These are phyloP conservation scores for Leishmania major DNA, from an alignment of 208 protist species.

Conservation along the genomic window DNA sequence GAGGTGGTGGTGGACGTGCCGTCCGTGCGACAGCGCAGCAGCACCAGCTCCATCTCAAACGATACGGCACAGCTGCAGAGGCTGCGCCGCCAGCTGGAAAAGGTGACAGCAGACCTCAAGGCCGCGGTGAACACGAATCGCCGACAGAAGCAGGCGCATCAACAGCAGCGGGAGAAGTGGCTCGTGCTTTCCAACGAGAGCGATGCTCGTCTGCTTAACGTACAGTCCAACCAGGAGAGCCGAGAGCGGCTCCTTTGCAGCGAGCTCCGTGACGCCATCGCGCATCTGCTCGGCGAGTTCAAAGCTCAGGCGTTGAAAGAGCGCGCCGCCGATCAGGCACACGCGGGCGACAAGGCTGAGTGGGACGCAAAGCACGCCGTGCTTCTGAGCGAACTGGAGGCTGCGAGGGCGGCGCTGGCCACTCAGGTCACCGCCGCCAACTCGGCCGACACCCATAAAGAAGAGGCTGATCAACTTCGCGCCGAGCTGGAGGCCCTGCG, in stretches of 20 bases:
- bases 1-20: constrained; percentile 38
- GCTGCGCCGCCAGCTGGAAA: constrained; percentile 27
- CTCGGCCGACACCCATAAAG: not conserved
- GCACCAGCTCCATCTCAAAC: not conserved
- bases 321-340: not conserved
- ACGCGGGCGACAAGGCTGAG: not conserved
- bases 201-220: constrained; percentile 15
- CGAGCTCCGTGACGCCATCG: not conserved
- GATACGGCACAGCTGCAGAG: constrained; percentile 21
- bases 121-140: constrained; percentile 4
- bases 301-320: not conserved
- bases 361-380: constrained; percentile 6
- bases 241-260: constrained; percentile 13
- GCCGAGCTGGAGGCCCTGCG: constrained; percentile 28
- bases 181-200: constrained; percentile 12
- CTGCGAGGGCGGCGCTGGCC: not conserved
- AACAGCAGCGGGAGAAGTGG: constrained; percentile 15
- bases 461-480: constrained; percentile 11
- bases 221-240: not conserved
- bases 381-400: constrained; percentile 10
- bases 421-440: not conserved
- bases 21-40: constrained; percentile 24
- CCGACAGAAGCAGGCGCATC: constrained; percentile 27
- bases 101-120: constrained; percentile 16
- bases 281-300: not conserved